Evolutionary conservation across 2,329 filamentous ascomycete genomes (phyloP), one percentile per base, ranked within the genome.

Genomic region (Monilinia polystroma): DNA sequence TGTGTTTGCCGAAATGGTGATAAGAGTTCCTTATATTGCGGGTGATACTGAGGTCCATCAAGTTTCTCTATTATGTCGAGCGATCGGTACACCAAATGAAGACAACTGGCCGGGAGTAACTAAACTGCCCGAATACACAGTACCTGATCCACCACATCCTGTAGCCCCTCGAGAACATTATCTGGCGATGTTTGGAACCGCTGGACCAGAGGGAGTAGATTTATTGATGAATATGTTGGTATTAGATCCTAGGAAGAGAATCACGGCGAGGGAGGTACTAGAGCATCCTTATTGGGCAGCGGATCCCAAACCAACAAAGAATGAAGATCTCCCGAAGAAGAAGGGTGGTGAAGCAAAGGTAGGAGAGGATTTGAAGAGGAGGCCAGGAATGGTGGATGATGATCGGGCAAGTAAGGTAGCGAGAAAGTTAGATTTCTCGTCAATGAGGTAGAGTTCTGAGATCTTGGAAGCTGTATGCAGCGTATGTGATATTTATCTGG

Each of bases 21-120:
- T 94, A 68, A 87, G 95, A 63, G 86, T 88, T 5, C 93, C 93
- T 0, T 96, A 93, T 75, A 85, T 98, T 67, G 88, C 91, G 0
- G 93, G 92, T 2, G 89, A 91, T 76, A 91, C 87, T 2, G 95
- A 98, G 76, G 83, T 98, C 70, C 87, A 94, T 74, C 93, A 97
- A 81, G 85, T 98, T 71, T 84, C 86, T 67, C 85, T 94, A 72
- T 96, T 98, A 70, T 92, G 89, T 76, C 87, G 92, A 74, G 88
- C 89, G 64, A 87, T 98, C 70, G 95, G 95, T 67, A 96, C 93
- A 0, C 95, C 95, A 0, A 95, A 88, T 5, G 95, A 99, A 76
- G 91, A 95, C 20, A 94, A 93, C 76, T 99, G 95, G 95, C 93
- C 95, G 0, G 94, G 94, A 38, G 93, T 99, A 10, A 88, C 88